phyloP scores from a whole-genome alignment of 2,329 filamentous ascomycete genomes.

The Podosphaera leucotricha region DNA sequence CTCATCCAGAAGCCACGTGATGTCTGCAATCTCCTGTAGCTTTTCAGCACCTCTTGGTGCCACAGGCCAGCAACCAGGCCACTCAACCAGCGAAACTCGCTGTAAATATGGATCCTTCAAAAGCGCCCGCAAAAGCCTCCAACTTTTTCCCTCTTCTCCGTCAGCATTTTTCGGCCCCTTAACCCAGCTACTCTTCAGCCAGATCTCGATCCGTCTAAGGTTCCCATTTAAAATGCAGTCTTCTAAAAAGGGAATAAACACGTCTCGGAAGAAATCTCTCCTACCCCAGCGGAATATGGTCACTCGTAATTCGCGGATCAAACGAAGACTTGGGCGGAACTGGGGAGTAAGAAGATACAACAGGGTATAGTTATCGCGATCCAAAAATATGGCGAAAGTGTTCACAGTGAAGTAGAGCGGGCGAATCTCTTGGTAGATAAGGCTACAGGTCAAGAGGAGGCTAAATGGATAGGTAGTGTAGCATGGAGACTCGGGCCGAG shows the following conservation, averaged over 20 bases:
- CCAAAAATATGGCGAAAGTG: constrained; percentile 8
- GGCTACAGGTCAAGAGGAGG: constrained; percentile 9
- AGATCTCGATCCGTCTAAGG: constrained; percentile 10
- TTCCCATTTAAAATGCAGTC: constrained; percentile 12
- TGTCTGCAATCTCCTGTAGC: neutral
- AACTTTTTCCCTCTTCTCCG: constrained; percentile 4
- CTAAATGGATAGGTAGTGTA: constrained; percentile 5
- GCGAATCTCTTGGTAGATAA: constrained; percentile 11
- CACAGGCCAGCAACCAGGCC: too few relatives aligned
- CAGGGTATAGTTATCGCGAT: constrained; percentile 4
- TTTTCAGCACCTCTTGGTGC: too few relatives aligned
- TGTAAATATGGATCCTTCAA: constrained; percentile 10
- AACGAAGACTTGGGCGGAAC: constrained; percentile 6
- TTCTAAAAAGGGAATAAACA: constrained; percentile 6
- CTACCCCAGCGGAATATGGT: constrained; percentile 8
- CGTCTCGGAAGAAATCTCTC: constrained; percentile 7
- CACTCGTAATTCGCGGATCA: constrained; percentile 7
- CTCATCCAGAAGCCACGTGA: neutral
- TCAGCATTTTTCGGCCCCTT: constrained; percentile 2
- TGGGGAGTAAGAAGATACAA: constrained; percentile 5
- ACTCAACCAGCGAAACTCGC: neutral
- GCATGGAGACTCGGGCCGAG: neutral
- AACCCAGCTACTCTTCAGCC: constrained; percentile 4
- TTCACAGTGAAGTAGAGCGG: constrained; percentile 11
- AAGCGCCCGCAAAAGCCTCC: constrained; percentile 4